These are phyloP conservation scores for Yarrowia sp. DNA, from an alignment of 805 yeast genomes.

Conservation along the genomic window DNA sequence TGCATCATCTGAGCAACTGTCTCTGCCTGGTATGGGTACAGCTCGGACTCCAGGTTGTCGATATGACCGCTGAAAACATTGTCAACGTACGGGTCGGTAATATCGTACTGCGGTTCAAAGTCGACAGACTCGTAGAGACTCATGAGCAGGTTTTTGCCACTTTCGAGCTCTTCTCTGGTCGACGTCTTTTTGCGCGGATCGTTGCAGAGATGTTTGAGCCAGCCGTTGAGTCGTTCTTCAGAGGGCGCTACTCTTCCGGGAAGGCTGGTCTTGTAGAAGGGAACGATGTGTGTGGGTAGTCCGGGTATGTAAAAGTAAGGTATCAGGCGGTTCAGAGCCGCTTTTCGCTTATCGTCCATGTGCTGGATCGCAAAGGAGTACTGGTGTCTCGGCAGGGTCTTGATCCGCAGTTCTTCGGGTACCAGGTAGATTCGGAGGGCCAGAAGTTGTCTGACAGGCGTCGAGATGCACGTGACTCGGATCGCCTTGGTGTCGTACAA, in stretches of 20 bases:
- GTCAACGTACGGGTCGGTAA: not conserved
- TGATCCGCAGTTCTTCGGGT: not conserved
- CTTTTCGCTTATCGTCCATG: not conserved
- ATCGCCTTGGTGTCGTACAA: not conserved
- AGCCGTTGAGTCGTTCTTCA: not conserved
- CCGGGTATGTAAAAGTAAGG: not conserved
- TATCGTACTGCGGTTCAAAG: not conserved
- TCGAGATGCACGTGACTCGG: not conserved
- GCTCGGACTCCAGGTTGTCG: not conserved
- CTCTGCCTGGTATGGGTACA: slow-evolving; percentile 10
- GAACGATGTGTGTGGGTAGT: not conserved
- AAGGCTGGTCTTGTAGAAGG: not conserved
- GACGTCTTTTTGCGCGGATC: not conserved
- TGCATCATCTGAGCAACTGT: slow-evolving; percentile 4
- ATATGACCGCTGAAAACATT: not conserved
- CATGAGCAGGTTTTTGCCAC: not conserved
- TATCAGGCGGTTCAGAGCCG: not conserved
- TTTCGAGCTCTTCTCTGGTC: not conserved
- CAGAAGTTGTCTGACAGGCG: not conserved
- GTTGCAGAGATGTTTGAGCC: not conserved
- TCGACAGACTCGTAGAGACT: not conserved
- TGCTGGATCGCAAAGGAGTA: not conserved
- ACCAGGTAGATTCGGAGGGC: not conserved
- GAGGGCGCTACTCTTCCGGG: not conserved
- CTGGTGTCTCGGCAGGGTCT: not conserved